Percentiles rank a stretch among this genome's conserved stretches.
Evolutionary conservation across 345 rosid genomes (phyloP).

Genomic region (Syzygium aromaticum): DNA sequence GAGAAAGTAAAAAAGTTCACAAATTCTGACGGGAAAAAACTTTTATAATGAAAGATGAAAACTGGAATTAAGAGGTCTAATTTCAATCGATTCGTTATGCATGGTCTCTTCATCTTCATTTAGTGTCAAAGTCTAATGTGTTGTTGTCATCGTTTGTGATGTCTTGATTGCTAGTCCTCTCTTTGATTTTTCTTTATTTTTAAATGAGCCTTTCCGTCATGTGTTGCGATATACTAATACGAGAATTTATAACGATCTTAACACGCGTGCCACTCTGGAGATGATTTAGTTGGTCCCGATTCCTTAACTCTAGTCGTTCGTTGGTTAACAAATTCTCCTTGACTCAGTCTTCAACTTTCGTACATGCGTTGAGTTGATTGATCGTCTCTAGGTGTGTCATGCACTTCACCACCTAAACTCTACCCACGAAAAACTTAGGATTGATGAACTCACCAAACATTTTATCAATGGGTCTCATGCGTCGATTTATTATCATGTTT

Average conservation of each 20-base stretch:
- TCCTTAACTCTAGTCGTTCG: background rate
- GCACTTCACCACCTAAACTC: background rate
- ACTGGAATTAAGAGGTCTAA: background rate
- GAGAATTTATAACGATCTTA: background rate
- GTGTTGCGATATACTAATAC: rapidly evolving
- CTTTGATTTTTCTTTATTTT: background rate
- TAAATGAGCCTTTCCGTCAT: background rate
- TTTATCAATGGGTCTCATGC: background rate
- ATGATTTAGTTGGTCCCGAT: background rate
- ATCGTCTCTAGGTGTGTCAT: background rate
- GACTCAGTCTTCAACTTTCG: background rate
- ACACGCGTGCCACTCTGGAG: background rate
- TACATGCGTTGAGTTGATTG: background rate
- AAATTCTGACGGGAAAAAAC: background rate
- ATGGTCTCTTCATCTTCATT: background rate
- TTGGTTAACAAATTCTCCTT: rapidly evolving
- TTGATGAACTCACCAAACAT: background rate
- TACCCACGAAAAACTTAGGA: background rate
- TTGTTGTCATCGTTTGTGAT: background rate
- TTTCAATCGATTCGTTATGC: background rate
- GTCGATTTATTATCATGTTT: too few species aligned
- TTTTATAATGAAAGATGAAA: background rate
- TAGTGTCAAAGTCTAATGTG: rapidly evolving
- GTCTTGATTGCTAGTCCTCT: background rate
- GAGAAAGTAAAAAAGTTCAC: background rate